A percentile compares a stretch with the other conserved stretches of the same genome.
Conservation (phyloP, 2,329 filamentous ascomycete genomes). For the Paramyrothecium roridum region DNA sequence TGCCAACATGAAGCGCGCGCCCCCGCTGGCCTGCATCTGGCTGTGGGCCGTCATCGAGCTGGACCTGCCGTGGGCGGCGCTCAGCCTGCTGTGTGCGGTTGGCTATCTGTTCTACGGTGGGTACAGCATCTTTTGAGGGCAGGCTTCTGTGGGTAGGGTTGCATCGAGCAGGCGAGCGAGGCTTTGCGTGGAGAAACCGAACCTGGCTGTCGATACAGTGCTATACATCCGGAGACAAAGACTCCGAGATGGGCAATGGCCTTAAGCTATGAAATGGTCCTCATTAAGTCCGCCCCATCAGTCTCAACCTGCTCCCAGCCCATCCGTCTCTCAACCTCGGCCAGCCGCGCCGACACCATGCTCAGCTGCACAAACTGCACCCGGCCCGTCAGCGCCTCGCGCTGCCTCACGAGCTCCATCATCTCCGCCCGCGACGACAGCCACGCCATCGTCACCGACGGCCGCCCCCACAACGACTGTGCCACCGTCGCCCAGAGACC, state of each 20-base stretch:
- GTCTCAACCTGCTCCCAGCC: conserved; percentile 24
- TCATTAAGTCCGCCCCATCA: conserved; percentile 11
- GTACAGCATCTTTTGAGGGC: conserved; percentile 35
- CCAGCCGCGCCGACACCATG: conserved; percentile 40
- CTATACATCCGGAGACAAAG: no score
- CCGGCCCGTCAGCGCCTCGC: conserved; percentile 39
- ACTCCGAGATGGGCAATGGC: no score
- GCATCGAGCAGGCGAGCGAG: no score
- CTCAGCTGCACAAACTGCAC: conserved; percentile 47
- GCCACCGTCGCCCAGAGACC: conserved; percentile 33
- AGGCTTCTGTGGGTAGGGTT: no score
- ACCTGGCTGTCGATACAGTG: no score
- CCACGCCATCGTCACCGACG: conserved; percentile 41
- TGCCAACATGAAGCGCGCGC: conserved; percentile 86
- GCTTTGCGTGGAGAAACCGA: no score
- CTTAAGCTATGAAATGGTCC: background rate
- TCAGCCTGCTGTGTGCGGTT: conserved; percentile 44
- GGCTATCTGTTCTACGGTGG: conserved; percentile 47
- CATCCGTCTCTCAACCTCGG: conserved; percentile 29
- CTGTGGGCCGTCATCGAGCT: conserved; percentile 91
- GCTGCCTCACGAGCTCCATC: conserved; percentile 41
- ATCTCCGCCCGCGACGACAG: conserved; percentile 39
- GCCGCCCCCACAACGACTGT: conserved; percentile 28
- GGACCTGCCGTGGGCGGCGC: conserved; percentile 62
- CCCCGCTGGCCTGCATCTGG: conserved; percentile 87